These are phyloP conservation scores for Croton laevigatus DNA, from an alignment of 441 rosid genomes.

Conservation along the genomic window DNA sequence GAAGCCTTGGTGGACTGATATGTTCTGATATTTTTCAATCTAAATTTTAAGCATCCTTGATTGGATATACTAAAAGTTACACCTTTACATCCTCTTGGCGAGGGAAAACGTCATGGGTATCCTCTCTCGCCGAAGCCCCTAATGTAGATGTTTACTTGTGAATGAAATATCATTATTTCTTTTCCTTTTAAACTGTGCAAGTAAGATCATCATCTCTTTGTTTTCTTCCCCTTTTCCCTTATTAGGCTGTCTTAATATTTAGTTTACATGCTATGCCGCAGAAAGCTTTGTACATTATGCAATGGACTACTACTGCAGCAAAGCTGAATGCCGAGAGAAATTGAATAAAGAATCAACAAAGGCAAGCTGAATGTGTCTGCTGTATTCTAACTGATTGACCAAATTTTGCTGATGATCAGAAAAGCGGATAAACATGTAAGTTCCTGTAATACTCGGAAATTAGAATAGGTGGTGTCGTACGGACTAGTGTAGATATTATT, in stretches of 20 bases:
- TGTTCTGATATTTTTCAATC: neutral
- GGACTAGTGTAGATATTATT: no score
- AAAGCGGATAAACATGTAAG: neutral
- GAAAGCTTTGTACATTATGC: neutral
- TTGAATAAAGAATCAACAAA: neutral
- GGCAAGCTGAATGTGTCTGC: neutral
- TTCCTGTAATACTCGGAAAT: no score
- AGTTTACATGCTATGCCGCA: conserved; percentile 1
- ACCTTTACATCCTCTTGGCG: neutral
- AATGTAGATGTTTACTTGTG: neutral
- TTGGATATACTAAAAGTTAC: neutral
- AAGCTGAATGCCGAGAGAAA: conserved; percentile 6
- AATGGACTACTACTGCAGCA: neutral
- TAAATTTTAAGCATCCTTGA: neutral
- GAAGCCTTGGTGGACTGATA: neutral
- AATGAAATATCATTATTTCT: neutral
- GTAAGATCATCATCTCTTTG: neutral
- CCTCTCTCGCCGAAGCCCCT: neutral
- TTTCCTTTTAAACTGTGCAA: neutral
- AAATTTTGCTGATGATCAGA: neutral
- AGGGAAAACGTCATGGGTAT: neutral
- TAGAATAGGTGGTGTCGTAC: no score
- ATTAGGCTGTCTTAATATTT: neutral
- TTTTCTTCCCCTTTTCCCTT: neutral
- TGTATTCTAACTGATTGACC: neutral